Evolutionary conservation across 2,329 filamentous ascomycete species (phyloP), one percentile per base, ranked within the genome.

Genomic region (Madurella mycetomatis): DNA sequence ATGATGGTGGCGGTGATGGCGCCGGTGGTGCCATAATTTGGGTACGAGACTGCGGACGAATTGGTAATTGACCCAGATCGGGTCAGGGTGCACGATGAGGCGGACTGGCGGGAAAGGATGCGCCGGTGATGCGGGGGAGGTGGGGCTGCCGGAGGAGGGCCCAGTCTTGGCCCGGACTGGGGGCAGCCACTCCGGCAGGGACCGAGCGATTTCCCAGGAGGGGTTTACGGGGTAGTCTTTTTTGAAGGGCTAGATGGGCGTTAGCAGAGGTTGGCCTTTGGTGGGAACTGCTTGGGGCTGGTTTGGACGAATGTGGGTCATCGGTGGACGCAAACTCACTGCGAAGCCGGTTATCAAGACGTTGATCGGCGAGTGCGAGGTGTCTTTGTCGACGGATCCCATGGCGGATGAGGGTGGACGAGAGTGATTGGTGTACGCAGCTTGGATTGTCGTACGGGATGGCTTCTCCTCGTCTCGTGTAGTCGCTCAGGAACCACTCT

Each of bases 181-280:
- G 2, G 83, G 80, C 5, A 92, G 79, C 61, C 81, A 79, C 2
- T 79, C 69, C 3, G 89, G 85, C n/a, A 95, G 81, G 17, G 74
- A 76, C 25, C 76, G 78, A 47, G 87, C 84, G 66, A 95, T 92
- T 66, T 92, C 81, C 79, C 83, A 92, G 2, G 90, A 90, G 9
- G 90, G 89, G 67, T 95, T 95, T 56, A 85, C 73, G 30, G 84
- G 82, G 65, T 85, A 85, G 43, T 85, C 73, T n/a, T 73, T 76
- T 63, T 86, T 84, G 70, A 95, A 95, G 1, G 90, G 86, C 88
- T 92, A 57, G 50, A 17, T 44, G 37, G 48, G 55, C 44, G 41
- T 47, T 42, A 47, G 49, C 37, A 25, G 18, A 11, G 16, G 43
- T 41, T 34, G 48, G 39, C 13, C 18, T 18, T 16, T 42, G 37